A percentile compares a stretch with the other conserved stretches of the same genome.
Conservation (phyloP, 805 yeast species). For the Yamadazyma sp. region DNA sequence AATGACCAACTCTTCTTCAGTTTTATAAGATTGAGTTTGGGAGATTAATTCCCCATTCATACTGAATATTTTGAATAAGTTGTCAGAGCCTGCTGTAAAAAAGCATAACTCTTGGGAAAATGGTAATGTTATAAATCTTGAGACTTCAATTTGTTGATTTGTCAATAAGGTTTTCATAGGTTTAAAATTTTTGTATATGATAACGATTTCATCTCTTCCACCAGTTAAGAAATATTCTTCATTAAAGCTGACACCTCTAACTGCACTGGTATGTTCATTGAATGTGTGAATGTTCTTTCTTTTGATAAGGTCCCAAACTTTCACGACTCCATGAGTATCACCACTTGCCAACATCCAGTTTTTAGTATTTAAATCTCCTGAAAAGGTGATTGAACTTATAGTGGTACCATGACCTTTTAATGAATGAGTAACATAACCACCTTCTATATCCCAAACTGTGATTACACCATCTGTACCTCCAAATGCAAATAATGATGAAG, state of each 20-base stretch:
- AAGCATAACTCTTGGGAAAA: constrained; percentile 18
- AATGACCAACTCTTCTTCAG: constrained; percentile 71
- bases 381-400: constrained; percentile 67
- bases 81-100: constrained; percentile 75
- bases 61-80: constrained; percentile 66
- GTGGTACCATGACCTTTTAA: constrained; percentile 93
- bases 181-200: constrained; percentile 55
- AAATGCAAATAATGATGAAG: constrained; percentile 83
- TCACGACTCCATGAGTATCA: constrained; percentile 55
- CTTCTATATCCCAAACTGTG: constrained; percentile 88
- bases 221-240: constrained; percentile 68
- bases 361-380: constrained; percentile 63
- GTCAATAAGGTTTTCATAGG: constrained; percentile 67
- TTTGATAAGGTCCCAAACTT: constrained; percentile 65
- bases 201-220: constrained; percentile 81
- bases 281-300: constrained; percentile 63
- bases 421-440: constrained; percentile 84
- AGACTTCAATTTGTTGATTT: constrained; percentile 66
- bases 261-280: constrained; percentile 79
- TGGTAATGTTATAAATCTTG: constrained; percentile 47
- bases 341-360: constrained; percentile 80
- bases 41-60: constrained; percentile 47
- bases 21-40: constrained; percentile 47
- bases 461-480: constrained; percentile 95
- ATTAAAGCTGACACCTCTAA: constrained; percentile 73